Base-by-base conservation (phyloP, 495 filamentous ascomycete genomes). In the Hypoxylon trugodes region DNA sequence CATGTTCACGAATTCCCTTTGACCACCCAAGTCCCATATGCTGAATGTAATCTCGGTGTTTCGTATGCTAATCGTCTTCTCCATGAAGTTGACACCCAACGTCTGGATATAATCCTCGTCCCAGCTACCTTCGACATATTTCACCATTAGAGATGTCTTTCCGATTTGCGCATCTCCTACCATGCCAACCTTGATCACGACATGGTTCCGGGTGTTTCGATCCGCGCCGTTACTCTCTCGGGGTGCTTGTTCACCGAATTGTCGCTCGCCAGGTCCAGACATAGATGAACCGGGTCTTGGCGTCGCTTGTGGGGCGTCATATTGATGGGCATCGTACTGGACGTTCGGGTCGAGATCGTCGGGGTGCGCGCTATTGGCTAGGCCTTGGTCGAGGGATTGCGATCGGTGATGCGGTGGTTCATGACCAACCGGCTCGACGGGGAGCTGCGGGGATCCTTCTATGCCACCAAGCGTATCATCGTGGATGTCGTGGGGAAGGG, bases 11-110 rank as follows among this genome's bases (percentile, higher is more conserved):
- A 98, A 98, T 76, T 98, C 95, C 65, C 95, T 87, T 80, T 98
- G 95, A 62, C 95, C 95, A 68, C 95, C 95, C 30, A 98, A 81
- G 83, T 98, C 95, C 95, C 95, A 98, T 72, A 98, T 98, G 38
- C 91, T 96, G 77, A 98, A 98, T 28, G 95, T 98, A 69, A 98
- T 98, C 74, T 98, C 95, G n/a, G 95, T 98, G 75, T 98, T 98
- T 52, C 95, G 92, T 74, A 98, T 98, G 53, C 90, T 94, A 72
- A 98, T 98, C 8, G 95, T 98, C 80, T 98, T 98, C 76, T 98
- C 95, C 95, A 98, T 98, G 80, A 98, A 98, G 73, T 98, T 98
- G 76, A 98, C 95, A 56, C 94, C 95, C 43, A 98, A 78, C 21
- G 95, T 98, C 78, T 98, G 95, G 69, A 98, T 98, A 76, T 98